phyloP scores from a whole-genome alignment of 176 grass and related monocot genomes.

The Zoysia japonica region DNA sequence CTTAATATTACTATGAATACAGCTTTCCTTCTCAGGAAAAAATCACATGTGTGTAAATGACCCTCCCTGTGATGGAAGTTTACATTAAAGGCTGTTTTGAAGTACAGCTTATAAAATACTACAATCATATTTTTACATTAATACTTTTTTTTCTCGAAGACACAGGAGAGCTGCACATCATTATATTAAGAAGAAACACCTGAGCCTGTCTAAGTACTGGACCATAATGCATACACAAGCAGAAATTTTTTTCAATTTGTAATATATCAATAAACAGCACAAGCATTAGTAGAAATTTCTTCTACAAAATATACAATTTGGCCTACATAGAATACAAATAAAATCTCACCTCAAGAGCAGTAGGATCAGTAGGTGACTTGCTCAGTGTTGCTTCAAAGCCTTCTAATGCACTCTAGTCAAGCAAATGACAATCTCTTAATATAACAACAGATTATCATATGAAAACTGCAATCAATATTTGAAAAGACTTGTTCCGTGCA shows the following conservation, averaged over 20 bases:
- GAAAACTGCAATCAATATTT: not conserved
- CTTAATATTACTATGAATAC: not conserved
- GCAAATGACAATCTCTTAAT: conserved; percentile 27
- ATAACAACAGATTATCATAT: conserved; percentile 14
- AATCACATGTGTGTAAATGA: not conserved
- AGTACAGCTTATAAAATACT: not conserved
- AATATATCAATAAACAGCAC: not conserved
- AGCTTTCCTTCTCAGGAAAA: not conserved
- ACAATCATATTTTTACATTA: not conserved
- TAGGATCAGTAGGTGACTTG: conserved; percentile 67
- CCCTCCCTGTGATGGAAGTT: not conserved
- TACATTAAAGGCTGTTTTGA: not conserved
- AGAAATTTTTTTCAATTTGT: not conserved
- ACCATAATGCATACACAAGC: not conserved
- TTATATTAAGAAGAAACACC: too few species aligned
- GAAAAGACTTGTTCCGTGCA: not conserved
- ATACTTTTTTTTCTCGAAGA: too few species aligned
- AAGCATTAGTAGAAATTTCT: conserved; percentile 16
- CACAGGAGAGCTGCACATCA: too few species aligned
- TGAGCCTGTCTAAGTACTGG: not conserved
- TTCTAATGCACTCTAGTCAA: conserved; percentile 56
- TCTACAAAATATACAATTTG: not conserved
- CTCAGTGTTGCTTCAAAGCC: conserved; percentile 72
- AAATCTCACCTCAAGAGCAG: conserved; percentile 68
- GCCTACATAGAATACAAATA: conserved; percentile 7